These are phyloP conservation scores for Wallacemonas sp. DNA, from an alignment of 208 protist genomes.

Conservation along the genomic window DNA sequence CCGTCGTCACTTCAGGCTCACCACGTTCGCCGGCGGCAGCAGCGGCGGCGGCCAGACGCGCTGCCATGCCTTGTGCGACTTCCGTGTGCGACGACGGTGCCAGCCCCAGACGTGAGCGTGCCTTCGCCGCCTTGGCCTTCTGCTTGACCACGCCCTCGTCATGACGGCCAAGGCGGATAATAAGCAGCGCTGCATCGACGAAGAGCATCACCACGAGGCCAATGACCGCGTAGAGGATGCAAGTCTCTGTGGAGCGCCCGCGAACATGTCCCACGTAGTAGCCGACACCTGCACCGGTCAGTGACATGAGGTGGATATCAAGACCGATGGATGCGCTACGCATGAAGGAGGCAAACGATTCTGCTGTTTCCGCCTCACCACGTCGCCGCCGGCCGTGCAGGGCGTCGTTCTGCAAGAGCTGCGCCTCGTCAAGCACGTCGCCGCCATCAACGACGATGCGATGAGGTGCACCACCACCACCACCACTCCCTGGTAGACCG, in stretches of 20 bases:
- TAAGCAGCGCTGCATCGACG: conserved; percentile 68
- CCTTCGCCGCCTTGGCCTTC: conserved; percentile 10
- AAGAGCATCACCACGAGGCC: conserved; percentile 68
- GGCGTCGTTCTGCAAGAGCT: conserved; percentile 9
- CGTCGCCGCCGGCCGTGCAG: neutral
- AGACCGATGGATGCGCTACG: conserved; percentile 60
- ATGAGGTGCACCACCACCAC: neutral
- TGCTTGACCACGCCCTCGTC: conserved; percentile 40
- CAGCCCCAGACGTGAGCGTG: neutral
- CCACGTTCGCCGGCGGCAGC: conserved; percentile 10
- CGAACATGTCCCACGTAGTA: conserved; percentile 71
- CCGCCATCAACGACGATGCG: conserved; percentile 8
- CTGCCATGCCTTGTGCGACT: neutral
- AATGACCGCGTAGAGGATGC: conserved; percentile 55
- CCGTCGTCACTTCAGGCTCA: neutral
- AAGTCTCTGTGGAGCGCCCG: conserved; percentile 38
- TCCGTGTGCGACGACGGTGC: neutral
- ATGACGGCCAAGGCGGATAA: conserved; percentile 49
- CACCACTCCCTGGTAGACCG: neutral
- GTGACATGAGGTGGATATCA: conserved; percentile 74
- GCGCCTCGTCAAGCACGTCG: conserved; percentile 11
- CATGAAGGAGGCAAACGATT: conserved; percentile 54
- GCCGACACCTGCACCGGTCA: conserved; percentile 58
- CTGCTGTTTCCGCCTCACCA: conserved; percentile 2
- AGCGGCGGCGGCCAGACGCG: conserved; percentile 17